Conservation (phyloP, 2,329 filamentous ascomycete species). For the Chalaropsis thielavioides region DNA sequence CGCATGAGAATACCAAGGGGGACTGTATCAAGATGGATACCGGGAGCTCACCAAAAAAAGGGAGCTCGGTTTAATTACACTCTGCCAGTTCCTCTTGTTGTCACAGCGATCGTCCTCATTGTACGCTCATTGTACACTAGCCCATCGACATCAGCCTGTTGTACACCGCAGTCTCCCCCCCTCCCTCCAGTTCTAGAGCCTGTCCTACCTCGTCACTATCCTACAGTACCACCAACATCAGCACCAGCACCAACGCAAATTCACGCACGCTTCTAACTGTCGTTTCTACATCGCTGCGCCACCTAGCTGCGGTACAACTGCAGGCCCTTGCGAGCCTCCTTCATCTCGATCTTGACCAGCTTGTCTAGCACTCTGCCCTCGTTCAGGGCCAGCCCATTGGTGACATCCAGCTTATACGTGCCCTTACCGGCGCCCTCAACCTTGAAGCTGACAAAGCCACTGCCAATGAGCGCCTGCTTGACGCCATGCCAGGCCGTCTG, state of each 20-base stretch:
- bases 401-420: slow-evolving; percentile 44
- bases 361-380: slow-evolving; percentile 44
- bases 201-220: slow-evolving; percentile 1
- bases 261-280: neutral
- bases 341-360: slow-evolving; percentile 26
- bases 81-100: neutral
- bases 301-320: slow-evolving; percentile 13
- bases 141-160: neutral
- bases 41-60: neutral
- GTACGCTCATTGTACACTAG: neutral
- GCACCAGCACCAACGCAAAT: neutral
- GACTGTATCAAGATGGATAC: too few species aligned
- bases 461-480: slow-evolving; percentile 38
- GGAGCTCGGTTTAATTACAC: neutral
- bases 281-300: neutral
- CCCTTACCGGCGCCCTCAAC: slow-evolving; percentile 27
- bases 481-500: slow-evolving; percentile 32
- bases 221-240: neutral
- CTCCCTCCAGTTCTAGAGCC: neutral
- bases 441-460: slow-evolving; percentile 39
- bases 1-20: too few species aligned
- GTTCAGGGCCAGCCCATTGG: slow-evolving; percentile 43
- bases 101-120: neutral
- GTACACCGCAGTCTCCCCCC: too few species aligned
- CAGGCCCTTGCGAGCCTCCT: slow-evolving; percentile 8